Percentiles rank a stretch among this genome's conserved stretches.
These are phyloP conservation scores for Myxozyma udenii DNA, from an alignment of 805 yeast genomes.

Conservation along the genomic window DNA sequence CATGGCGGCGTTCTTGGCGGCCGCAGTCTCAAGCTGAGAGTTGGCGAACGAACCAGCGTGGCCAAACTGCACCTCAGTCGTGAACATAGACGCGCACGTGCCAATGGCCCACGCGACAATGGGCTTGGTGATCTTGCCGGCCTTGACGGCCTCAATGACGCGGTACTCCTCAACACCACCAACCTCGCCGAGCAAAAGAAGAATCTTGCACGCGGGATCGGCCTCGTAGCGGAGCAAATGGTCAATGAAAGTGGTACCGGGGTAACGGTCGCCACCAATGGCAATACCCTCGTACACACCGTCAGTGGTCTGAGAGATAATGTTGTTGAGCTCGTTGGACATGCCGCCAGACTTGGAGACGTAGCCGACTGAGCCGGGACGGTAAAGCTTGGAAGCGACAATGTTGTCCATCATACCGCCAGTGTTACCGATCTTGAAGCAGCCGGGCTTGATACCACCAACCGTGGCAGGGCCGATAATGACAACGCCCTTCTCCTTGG, in stretches of 20 bases:
- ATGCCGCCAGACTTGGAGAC: conserved; percentile 50
- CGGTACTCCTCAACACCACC: conserved; percentile 75
- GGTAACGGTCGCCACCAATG: conserved; percentile 72
- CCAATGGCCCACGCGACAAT: conserved; percentile 72
- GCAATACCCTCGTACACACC: conserved; percentile 59
- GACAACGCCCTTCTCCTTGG: conserved; percentile 46
- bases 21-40: conserved; percentile 67
- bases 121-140: conserved; percentile 62
- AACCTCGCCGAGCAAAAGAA: conserved; percentile 64
- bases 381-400: conserved; percentile 48
- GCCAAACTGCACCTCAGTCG: conserved; percentile 59
- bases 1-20: conserved; percentile 67
- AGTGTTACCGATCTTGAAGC: conserved; percentile 50
- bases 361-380: conserved; percentile 49
- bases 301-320: conserved; percentile 45
- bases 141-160: conserved; percentile 64
- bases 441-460: conserved; percentile 50
- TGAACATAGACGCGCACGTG: conserved; percentile 67
- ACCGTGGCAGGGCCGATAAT: conserved; percentile 51
- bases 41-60: conserved; percentile 72
- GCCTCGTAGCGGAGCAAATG: conserved; percentile 62
- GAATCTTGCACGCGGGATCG: conserved; percentile 64
- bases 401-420: conserved; percentile 53
- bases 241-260: conserved; percentile 68
- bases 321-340: conserved; percentile 50